phyloP scores from a whole-genome alignment of 305 asterid species.

The Caryopteris hybrid region DNA sequence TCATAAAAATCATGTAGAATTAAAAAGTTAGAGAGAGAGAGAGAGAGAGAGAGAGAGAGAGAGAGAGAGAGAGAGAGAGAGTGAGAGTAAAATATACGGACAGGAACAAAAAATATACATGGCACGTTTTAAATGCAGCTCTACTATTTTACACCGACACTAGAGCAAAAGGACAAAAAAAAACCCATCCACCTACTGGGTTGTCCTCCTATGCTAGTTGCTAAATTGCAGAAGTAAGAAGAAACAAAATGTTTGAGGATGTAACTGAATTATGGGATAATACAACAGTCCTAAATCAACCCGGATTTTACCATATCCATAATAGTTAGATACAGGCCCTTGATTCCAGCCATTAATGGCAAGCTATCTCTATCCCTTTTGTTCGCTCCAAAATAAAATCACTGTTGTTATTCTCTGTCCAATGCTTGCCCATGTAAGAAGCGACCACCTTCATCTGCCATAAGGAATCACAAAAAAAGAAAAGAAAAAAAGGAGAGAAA shows the following conservation, averaged over 20 bases:
- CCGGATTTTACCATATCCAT: slow-evolving; percentile 4
- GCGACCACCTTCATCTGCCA: slow-evolving; percentile 46
- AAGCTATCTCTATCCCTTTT: neutral
- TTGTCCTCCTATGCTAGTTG: slow-evolving; percentile 28
- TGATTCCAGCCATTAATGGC: neutral
- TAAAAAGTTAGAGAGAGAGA: too few relatives aligned
- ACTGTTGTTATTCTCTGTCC: slow-evolving; percentile 31
- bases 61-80: too few relatives aligned
- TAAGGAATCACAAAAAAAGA: neutral
- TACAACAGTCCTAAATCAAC: slow-evolving; percentile 25
- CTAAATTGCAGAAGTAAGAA: slow-evolving; percentile 26
- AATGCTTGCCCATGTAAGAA: slow-evolving; percentile 38
- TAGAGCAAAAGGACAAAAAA: slow-evolving; percentile 15
- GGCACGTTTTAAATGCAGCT: slow-evolving; percentile 8
- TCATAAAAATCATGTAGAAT: too few relatives aligned
- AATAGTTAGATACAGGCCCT: slow-evolving; percentile 4
- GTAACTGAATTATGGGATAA: slow-evolving; percentile 15
- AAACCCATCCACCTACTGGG: slow-evolving; percentile 25
- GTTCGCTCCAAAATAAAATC: too few relatives aligned
- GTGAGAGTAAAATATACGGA: neutral
- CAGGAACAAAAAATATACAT: slow-evolving; percentile 23
- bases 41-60: too few relatives aligned
- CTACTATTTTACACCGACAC: slow-evolving; percentile 31
- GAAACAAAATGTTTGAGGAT: slow-evolving; percentile 18
- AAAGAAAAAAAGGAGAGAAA: too few relatives aligned